Evolutionary conservation across 2,329 filamentous ascomycete genomes (phyloP), one percentile per base, ranked within the genome.

Genomic region (Neoascochyta sp.): DNA sequence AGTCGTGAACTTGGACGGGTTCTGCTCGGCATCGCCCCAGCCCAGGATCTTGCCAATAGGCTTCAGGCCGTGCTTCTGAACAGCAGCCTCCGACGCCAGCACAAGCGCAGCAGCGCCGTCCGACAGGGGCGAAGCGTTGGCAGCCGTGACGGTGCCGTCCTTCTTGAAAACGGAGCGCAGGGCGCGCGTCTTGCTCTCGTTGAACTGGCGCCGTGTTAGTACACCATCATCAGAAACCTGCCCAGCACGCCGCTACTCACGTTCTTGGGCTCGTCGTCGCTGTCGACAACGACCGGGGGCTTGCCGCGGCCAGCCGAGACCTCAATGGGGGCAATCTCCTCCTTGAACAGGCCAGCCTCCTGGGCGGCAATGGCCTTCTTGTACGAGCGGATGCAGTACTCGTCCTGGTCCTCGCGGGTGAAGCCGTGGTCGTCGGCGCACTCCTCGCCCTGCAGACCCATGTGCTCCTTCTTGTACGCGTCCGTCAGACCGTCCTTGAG

Each of bases 211-310:
- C n/a, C 18, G 9, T 21, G 41, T 57, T 33, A 50, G 47, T 38
- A 37, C 40, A 38, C 14, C n/a, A 14, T 11, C 10, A 9, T 7
- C 4, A 6, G 34, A 39, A 27, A 15, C n/a, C 8, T 9, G n/a
- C 9, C 14, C 16, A 23, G 16, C 15, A 24, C 7, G n/a, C 24
- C n/a, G 9, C 5, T 16, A 55, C 72, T 63, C 49, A 77, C 74
- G 71, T 96, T 96, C 76, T 93, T 94, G 55, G 89, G 85, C 73
- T 96, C 92, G 50, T 98, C 92, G 60, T 98, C 92, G 52, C 81
- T 80, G 54, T 87, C 81, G 35, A 98, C 74, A 43, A 76, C 78
- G 48, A 89, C 72, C 36, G 80, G 71, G 43, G 90, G 89, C 79
- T 96, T 98, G 61, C 89, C 89, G 50, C 90, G 83, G 54, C 85